Evolutionary conservation across 2,329 filamentous ascomycete genomes (phyloP).

Genomic region (Trichocomaceae sp.): DNA sequence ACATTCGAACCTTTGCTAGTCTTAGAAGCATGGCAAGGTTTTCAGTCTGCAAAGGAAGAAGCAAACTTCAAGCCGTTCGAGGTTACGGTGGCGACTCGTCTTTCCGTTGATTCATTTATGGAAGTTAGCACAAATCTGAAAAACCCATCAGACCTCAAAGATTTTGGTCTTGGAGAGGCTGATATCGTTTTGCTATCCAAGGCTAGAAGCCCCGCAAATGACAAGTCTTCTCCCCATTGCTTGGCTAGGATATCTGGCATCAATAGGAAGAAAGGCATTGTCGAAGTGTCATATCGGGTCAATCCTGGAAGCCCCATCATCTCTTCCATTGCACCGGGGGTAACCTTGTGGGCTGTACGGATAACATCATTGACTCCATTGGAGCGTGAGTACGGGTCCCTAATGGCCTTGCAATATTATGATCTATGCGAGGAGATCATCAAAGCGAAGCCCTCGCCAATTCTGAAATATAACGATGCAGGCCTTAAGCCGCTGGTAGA

Average conservation of each 20-base stretch:
- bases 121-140: slow-evolving; percentile 84
- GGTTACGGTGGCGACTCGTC: slow-evolving; percentile 78
- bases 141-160: slow-evolving; percentile 56
- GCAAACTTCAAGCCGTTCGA: slow-evolving; percentile 72
- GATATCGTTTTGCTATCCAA: slow-evolving; percentile 84
- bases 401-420: slow-evolving; percentile 89
- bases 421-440: slow-evolving; percentile 91
- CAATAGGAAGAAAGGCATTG: slow-evolving; percentile 68
- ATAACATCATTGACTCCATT: slow-evolving; percentile 90
- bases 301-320: slow-evolving; percentile 61
- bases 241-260: slow-evolving; percentile 76
- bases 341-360: slow-evolving; percentile 67
- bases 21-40: slow-evolving; percentile 91
- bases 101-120: slow-evolving; percentile 86
- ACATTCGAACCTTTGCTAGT: slow-evolving; percentile 88
- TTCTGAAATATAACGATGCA: slow-evolving; percentile 72
- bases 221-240: slow-evolving; percentile 65
- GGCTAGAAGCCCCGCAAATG: slow-evolving; percentile 61
- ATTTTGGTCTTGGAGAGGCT: slow-evolving; percentile 69
- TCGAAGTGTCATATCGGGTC: slow-evolving; percentile 82
- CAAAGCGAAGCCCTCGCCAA: slow-evolving; percentile 79
- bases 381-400: slow-evolving; percentile 87
- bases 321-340: slow-evolving; percentile 60
- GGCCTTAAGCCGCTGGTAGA: slow-evolving; percentile 62
- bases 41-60: slow-evolving; percentile 85